Evolutionary conservation across 2,329 filamentous ascomycete genomes (phyloP), one percentile per base, ranked within the genome.

Genomic region (Teratosphaeria epicoccoides): DNA sequence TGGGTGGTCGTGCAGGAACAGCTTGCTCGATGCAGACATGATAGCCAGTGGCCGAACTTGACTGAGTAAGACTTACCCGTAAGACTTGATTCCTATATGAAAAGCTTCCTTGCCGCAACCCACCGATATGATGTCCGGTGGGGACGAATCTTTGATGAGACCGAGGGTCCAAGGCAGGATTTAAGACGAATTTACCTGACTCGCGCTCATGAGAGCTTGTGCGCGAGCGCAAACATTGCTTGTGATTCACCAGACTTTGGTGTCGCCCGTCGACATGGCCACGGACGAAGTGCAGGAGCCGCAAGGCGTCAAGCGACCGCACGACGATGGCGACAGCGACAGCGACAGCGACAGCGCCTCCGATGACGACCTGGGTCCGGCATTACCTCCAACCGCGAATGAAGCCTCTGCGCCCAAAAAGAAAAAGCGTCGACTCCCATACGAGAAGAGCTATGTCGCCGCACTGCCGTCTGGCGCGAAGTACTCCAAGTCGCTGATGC

Each of bases 401-500:
- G 46, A 24, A 22, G 33, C 33, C 33, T 40, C 33, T 40, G 85
- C 82, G 46, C 88, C 90, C 2, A 86, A 83, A 50, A 91, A 91
- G 78, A 96, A 95, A 73, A 84, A 87, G 57, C 81, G 90, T 62
- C 87, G 87, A 61, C 82, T 98, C 2, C 88, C 88, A 1, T 91
- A 96, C 73, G 91, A 97, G 72, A 95, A 93, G 69, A 83, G 97
- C 63, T 97, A 96, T 71, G 76, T 97, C 57, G 87, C 88, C 53
- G 91, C 93, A 37, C 79, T 98, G 33, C 93, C 93, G 4, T 81
- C 80, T 48, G 87, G 88, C 20, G 64, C 77, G 33, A 85, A 88
- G 45, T 98, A 98, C 72, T 95, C 87, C 53, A 95, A 90, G 66
- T 97, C 93, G 45, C 76, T 98, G 64, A 98, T 98, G 94, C 93